Base-by-base conservation (phyloP, 768 basidiomycete species). In the Lactarius tabidus region DNA sequence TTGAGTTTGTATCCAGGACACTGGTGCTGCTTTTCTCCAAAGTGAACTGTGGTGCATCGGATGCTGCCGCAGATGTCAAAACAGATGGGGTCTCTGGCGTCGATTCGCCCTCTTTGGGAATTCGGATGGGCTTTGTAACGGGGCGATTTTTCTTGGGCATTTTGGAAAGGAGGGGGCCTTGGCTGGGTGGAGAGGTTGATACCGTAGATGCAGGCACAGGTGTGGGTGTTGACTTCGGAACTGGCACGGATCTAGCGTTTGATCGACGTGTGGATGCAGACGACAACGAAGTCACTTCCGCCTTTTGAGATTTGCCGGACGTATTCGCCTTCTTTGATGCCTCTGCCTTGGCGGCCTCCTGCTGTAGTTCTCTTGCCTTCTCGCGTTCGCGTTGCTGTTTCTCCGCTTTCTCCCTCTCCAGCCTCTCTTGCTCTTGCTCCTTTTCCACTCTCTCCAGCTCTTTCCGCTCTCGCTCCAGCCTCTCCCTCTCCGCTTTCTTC, bases 131-230 rank as follows among this genome's bases (percentile, higher is more conserved):
- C 70, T 86, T 88, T 58, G 83, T 65, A 52, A 80, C 69, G 0
- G 89, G 88, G 70, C 87, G 91, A 70, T 79, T 89, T 75, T 93
- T 93, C 80, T 91, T 93, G 6, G 91, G 88, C 75, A 90, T 87
- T 74, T 87, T 91, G 28, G 91, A 91, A 45, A 91, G 78, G 38
- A 93, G 82, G 20, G 91, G 90, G 14, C 85, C 85, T 71, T 91
- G 91, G 3, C 79, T 71, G 6, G 75, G 72, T n/a, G 79, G 75
- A 53, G 82, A 80, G 3, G 69, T 18, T 15, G 52, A 36, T 12
- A 33, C 68, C 4, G 36, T 59, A 58, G 71, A 72, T n/a, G 67
- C 48, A 39, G 72, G 59, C 5, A 66, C 53, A 12, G 74, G 76
- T 28, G 73, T 39, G 26, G 66, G 26, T 20, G 70, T 35, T 1